A percentile compares a stretch with the other conserved stretches of the same genome.
Conservation (phyloP, 2,329 filamentous ascomycete genomes). For the Aureobasidium sp. region DNA sequence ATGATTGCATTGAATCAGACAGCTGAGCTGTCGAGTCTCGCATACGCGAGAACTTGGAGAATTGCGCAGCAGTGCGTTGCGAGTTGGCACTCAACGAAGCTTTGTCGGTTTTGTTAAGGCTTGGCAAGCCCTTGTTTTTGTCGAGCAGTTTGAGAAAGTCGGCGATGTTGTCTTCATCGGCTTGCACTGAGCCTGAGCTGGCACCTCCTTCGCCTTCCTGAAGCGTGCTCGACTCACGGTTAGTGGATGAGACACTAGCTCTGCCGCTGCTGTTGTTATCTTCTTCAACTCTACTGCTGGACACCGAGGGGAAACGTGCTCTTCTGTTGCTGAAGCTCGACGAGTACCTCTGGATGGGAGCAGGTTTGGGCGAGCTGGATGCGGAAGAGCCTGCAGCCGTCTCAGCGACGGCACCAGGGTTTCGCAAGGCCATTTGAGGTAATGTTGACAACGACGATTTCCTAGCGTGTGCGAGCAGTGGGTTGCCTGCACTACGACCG, state of each 20-base stretch:
- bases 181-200: conserved; percentile 59
- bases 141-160: conserved; percentile 89
- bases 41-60: conserved; percentile 83
- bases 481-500: conserved; percentile 29
- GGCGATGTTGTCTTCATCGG: conserved; percentile 87
- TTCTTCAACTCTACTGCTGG: conserved; percentile 63
- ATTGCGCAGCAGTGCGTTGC: conserved; percentile 68
- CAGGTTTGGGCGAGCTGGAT: conserved; percentile 71
- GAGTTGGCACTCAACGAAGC: conserved; percentile 48
- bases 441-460: conserved; percentile 67
- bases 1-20: conserved; percentile 90
- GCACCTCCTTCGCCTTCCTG: conserved; percentile 53
- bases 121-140: conserved; percentile 75
- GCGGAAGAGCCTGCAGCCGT: conserved; percentile 57
- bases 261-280: conserved; percentile 76
- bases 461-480: conserved; percentile 45
- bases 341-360: conserved; percentile 75
- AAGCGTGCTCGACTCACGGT: conserved; percentile 72
- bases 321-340: conserved; percentile 89
- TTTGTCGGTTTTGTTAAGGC: conserved; percentile 61
- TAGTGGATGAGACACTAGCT: conserved; percentile 61
- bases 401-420: conserved; percentile 53
- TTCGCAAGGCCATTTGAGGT: conserved; percentile 66
- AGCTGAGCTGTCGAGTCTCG: conserved; percentile 80
- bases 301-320: conserved; percentile 68